Conservation (phyloP, 1,139 yeast species). For the Hyphopichia khmerensis region DNA sequence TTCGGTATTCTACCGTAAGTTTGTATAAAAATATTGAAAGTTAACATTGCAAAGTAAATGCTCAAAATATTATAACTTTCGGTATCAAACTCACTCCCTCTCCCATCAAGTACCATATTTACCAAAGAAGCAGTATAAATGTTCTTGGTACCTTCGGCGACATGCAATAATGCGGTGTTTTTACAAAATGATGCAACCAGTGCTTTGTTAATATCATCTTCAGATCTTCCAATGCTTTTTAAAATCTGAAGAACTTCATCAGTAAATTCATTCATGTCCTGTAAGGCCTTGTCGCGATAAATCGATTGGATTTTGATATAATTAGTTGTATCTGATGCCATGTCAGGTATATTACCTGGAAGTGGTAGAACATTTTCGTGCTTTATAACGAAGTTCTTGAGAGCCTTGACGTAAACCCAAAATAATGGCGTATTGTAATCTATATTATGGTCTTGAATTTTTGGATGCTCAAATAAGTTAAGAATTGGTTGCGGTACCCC, state of each 20-base stretch:
- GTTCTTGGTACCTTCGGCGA: slow-evolving; percentile 33
- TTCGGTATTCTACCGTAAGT: slow-evolving; percentile 16
- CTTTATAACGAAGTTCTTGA: slow-evolving; percentile 46
- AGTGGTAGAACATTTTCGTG: slow-evolving; percentile 57
- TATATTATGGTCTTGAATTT: slow-evolving; percentile 15
- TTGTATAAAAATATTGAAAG: slow-evolving; percentile 24
- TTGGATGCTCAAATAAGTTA: slow-evolving; percentile 28
- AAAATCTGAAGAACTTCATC: slow-evolving; percentile 27
- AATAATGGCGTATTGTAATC: slow-evolving; percentile 35
- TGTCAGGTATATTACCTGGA: slow-evolving; percentile 80
- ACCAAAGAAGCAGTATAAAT: slow-evolving; percentile 13
- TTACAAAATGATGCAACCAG: slow-evolving; percentile 57
- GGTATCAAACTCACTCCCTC: slow-evolving; percentile 16
- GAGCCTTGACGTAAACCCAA: slow-evolving; percentile 62
- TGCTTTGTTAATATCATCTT: slow-evolving; percentile 29
- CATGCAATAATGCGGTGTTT: slow-evolving; percentile 44
- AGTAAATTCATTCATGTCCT: slow-evolving; percentile 47
- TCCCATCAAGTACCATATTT: slow-evolving; percentile 15
- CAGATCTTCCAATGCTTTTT: slow-evolving; percentile 18
- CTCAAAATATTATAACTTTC: slow-evolving; percentile 22
- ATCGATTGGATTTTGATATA: slow-evolving; percentile 60
- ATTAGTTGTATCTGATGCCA: slow-evolving; percentile 73
- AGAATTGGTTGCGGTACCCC: slow-evolving; percentile 37
- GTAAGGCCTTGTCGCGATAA: slow-evolving; percentile 55
- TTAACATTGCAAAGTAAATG: slow-evolving; percentile 37